A percentile compares a stretch with the other conserved stretches of the same genome.
Evolutionary conservation across 2,329 filamentous ascomycete species (phyloP).

Genomic region (Diaporthe caulivora): DNA sequence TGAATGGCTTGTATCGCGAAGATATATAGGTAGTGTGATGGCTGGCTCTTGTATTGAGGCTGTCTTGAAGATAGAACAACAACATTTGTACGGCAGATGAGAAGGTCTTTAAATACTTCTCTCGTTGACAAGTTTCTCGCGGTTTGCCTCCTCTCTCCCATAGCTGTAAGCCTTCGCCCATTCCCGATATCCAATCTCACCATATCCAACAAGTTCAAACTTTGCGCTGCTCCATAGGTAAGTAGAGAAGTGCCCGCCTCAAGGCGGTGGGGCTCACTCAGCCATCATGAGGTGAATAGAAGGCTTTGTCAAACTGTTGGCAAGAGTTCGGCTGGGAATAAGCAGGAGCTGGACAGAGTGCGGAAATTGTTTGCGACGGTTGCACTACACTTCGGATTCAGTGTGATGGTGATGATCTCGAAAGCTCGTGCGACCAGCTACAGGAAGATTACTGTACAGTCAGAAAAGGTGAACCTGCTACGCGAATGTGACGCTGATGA

Average conservation of each 20-base stretch:
- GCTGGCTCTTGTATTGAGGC: background rate
- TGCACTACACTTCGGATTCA: background rate
- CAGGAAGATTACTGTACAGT: background rate
- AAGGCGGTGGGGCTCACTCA: conserved; percentile 10
- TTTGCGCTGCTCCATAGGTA: background rate
- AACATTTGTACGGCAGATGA: background rate
- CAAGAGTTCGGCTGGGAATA: background rate
- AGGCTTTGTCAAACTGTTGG: background rate
- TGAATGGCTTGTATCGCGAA: background rate
- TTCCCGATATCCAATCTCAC: background rate
- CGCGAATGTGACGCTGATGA: background rate
- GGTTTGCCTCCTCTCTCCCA: background rate
- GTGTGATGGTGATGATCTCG: background rate
- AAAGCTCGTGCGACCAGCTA: background rate
- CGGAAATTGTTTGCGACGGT: conserved; percentile 21
- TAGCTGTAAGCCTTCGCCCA: background rate
- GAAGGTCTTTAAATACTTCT: conserved; percentile 1
- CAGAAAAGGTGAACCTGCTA: background rate
- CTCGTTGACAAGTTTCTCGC: background rate
- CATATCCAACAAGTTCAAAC: background rate
- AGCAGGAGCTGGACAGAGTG: background rate
- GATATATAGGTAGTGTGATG: background rate
- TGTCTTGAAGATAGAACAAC: background rate
- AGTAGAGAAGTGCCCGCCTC: background rate
- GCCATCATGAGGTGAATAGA: background rate